phyloP scores from a whole-genome alignment of 2,329 filamentous ascomycete genomes.

The Amesomyces nigricolor region DNA sequence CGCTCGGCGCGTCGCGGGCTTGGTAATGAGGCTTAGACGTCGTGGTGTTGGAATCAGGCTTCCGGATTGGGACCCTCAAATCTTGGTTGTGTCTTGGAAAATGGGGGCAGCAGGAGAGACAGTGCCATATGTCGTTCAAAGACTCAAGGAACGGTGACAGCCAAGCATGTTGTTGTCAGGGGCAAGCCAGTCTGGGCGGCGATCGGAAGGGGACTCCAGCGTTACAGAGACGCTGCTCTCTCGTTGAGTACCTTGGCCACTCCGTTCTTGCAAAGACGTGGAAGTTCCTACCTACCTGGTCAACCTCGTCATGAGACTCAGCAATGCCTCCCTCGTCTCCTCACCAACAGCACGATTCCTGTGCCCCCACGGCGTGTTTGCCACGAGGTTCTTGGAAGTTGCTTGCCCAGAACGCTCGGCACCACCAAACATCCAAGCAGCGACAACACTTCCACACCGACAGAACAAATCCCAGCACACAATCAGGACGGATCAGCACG shows the following conservation, averaged over 20 bases:
- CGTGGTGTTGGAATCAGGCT: neutral
- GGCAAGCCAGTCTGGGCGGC: neutral
- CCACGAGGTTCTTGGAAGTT: neutral
- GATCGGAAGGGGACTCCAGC: neutral
- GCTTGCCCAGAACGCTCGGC: neutral
- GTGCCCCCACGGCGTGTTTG: no score
- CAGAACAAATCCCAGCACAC: neutral
- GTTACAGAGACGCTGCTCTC: neutral
- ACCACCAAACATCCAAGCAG: neutral
- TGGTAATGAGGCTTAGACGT: constrained; percentile 11
- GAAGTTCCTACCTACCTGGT: no score
- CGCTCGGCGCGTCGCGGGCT: neutral
- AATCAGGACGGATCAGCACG: neutral
- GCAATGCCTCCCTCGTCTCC: no score
- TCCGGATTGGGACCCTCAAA: neutral
- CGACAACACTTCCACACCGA: neutral
- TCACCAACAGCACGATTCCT: no score
- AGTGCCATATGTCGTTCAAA: neutral
- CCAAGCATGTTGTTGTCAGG: constrained; percentile 1
- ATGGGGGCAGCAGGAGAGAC: neutral
- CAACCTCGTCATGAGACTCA: no score
- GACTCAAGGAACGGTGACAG: neutral
- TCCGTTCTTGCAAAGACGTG: no score
- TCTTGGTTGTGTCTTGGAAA: neutral
- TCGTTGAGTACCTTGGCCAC: neutral